Evolutionary conservation across 805 yeast genomes (phyloP).

Genomic region (Wickerhamiella qilinensis): DNA sequence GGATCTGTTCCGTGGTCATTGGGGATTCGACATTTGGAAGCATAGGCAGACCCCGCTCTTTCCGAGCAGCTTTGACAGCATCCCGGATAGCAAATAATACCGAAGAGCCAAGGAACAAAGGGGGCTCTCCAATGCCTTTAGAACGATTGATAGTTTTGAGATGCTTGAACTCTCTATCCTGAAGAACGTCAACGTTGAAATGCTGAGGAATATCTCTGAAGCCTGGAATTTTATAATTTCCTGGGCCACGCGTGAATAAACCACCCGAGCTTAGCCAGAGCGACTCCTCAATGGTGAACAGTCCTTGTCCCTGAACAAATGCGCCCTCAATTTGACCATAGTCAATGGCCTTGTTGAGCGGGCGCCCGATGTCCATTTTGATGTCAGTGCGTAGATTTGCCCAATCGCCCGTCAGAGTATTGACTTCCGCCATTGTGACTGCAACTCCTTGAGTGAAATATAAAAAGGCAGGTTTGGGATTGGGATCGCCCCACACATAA

Average conservation of each 20-base stretch:
- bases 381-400: slow-evolving; percentile 27
- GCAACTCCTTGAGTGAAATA: slow-evolving; percentile 34
- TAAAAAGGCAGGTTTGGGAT: slow-evolving; percentile 31
- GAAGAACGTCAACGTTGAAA: slow-evolving; percentile 28
- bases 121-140: slow-evolving; percentile 37
- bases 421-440: slow-evolving; percentile 28
- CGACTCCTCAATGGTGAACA: slow-evolving; percentile 33
- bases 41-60: slow-evolving; percentile 18
- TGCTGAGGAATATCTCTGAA: slow-evolving; percentile 32
- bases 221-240: slow-evolving; percentile 35
- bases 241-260: slow-evolving; percentile 32
- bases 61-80: slow-evolving; percentile 26
- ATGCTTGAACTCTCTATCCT: slow-evolving; percentile 28
- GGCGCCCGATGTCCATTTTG: slow-evolving; percentile 34
- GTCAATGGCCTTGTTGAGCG: slow-evolving; percentile 33
- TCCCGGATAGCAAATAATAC: slow-evolving; percentile 31
- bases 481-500: slow-evolving; percentile 25
- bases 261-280: slow-evolving; percentile 30
- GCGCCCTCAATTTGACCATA: slow-evolving; percentile 39
- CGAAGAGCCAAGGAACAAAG: slow-evolving; percentile 29
- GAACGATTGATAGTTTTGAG: slow-evolving; percentile 29
- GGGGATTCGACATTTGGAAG: slow-evolving; percentile 22
- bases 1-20: slow-evolving; percentile 29
- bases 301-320: slow-evolving; percentile 33
- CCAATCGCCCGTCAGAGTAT: slow-evolving; percentile 35